Evolutionary conservation across 2,329 filamentous ascomycete genomes (phyloP).

Genomic region (Scolecobasidium constrictum): DNA sequence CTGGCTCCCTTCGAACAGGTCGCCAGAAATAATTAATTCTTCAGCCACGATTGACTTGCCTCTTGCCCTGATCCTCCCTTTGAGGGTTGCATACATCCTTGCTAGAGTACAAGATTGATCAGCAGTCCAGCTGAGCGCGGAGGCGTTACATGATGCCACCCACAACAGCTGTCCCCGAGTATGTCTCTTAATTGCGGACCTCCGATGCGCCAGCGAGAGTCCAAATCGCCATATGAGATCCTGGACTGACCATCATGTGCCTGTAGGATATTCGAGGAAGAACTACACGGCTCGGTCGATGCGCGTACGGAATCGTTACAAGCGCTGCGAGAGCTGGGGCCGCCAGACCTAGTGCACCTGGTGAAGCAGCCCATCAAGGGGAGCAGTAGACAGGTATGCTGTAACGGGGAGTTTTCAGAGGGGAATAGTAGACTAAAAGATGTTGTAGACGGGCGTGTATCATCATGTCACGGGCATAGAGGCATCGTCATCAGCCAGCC

Average conservation of each 20-base stretch:
- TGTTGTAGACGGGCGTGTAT: slow-evolving; percentile 72
- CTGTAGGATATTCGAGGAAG: slow-evolving; percentile 80
- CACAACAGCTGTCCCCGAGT: background rate
- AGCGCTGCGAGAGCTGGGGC: slow-evolving; percentile 81
- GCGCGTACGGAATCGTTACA: slow-evolving; percentile 82
- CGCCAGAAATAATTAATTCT: no score
- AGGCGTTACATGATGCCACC: no score
- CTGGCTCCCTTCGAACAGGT: no score
- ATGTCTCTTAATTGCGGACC: background rate
- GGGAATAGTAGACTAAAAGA: background rate
- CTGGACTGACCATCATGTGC: background rate
- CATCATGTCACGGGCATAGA: slow-evolving; percentile 97
- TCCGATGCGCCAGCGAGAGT: background rate
- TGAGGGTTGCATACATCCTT: no score
- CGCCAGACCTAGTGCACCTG: slow-evolving; percentile 90
- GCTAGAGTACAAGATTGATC: no score
- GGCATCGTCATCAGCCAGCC: slow-evolving; percentile 90
- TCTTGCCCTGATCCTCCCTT: no score
- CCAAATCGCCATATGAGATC: background rate
- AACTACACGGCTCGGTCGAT: slow-evolving; percentile 83
- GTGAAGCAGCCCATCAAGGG: slow-evolving; percentile 62
- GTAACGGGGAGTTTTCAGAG: background rate
- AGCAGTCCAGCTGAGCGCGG: no score
- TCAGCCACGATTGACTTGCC: no score
- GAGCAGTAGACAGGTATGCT: slow-evolving; percentile 43